Base-by-base conservation (phyloP, 148 eudicot genomes). In the Dysphania ambrosioides region DNA sequence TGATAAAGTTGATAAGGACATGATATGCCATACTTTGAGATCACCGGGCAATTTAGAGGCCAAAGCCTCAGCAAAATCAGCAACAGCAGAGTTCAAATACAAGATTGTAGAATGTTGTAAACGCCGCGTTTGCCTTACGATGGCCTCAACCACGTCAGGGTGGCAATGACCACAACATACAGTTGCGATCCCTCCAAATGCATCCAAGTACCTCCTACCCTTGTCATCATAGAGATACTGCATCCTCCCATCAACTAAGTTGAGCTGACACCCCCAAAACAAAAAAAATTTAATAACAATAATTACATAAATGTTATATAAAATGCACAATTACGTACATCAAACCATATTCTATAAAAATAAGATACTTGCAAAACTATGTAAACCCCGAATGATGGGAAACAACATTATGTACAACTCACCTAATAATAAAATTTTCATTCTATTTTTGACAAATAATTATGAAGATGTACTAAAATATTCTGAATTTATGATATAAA, bases 111-210 rank as follows among this genome's bases (percentile, higher is more conserved):
- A 90, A 74, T 96, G 99, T 76, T 96, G 99, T 56, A 96, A 74
- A 32, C 86, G 88, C 66, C 78, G 88, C 0, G 87, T 85, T 80
- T 96, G 97, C 67, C 81, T 78, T 24, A 88, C 84, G 42, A 96
- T 90, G 11, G 99, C 94, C 19, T 83, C 79, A 15, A 89, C 92
- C 66, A 96, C 93, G 47, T 89, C 91, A 1, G 97, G 97, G 79
- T 96, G 99, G 76, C 97, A 90, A 75, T 96, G 99, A 27, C 99
- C 99, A 24, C 97, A 92, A 31, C 86, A 80, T 44, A 96, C 99
- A 0, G 97, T 90, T 27, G 99, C 99, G 68, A 96, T 92, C 64
- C 97, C 97, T 2, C 94, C 99, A 60, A 92, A 96, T 2, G 86
- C 97, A 81, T 96, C 99, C 31, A 96, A 79, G 71, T 96, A 96